phyloP scores from a whole-genome alignment of 306 rosid genomes.

The Sicyos baderoa region DNA sequence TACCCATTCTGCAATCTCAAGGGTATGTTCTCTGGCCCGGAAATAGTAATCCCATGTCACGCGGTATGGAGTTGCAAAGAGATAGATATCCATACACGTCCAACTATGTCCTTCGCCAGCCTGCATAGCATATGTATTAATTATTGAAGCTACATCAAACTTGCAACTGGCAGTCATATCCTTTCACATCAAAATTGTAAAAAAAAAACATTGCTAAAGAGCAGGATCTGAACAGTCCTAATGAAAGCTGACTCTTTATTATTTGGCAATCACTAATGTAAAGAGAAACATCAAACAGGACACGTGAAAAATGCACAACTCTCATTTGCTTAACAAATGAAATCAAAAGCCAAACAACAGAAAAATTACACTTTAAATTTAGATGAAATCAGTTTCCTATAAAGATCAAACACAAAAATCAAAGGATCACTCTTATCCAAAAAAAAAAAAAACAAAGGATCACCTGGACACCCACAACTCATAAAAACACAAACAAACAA shows the following conservation, averaged over 20 bases:
- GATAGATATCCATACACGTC: constrained; percentile 82
- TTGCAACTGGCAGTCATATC: background rate
- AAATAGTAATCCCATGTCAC: constrained; percentile 95
- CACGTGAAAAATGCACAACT: background rate
- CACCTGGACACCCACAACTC: background rate
- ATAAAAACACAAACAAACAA: constrained; percentile 10
- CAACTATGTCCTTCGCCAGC: constrained; percentile 79
- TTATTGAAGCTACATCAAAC: background rate
- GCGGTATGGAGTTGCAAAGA: constrained; percentile 92
- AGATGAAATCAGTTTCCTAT: background rate
- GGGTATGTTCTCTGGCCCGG: constrained; percentile 79
- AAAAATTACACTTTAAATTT: background rate
- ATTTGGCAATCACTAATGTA: background rate
- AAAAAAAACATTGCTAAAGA: background rate
- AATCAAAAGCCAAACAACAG: background rate
- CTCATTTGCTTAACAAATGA: background rate
- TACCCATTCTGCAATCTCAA: constrained; percentile 69
- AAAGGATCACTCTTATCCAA: too few species aligned
- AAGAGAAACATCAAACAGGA: background rate
- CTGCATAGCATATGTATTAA: constrained; percentile 35
- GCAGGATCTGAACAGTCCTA: background rate
- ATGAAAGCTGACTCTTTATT: background rate
- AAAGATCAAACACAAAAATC: constrained; percentile 7
- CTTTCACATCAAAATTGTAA: background rate
- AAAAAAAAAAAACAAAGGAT: background rate